A percentile compares a stretch with the other conserved stretches of the same genome.
phyloP scores from a whole-genome alignment of 1,139 yeast species.

The Geotrichum cucujoidarum region DNA sequence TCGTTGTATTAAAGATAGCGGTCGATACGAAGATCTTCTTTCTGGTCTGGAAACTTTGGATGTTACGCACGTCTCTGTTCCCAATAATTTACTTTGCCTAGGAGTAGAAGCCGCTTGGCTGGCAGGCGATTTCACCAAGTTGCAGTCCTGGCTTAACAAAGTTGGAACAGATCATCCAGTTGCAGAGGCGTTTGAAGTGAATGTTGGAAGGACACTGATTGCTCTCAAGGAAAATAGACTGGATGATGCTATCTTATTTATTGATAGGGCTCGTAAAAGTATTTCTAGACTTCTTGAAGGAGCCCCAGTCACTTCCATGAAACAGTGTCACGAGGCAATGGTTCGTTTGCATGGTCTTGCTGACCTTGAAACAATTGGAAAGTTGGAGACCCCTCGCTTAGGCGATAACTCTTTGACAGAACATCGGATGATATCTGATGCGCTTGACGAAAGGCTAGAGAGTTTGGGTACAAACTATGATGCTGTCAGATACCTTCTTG shows the following conservation, averaged over 20 bases:
- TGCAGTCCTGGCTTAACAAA: conserved; percentile 53
- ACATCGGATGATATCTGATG: conserved; percentile 26
- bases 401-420: conserved; percentile 22
- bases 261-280: conserved; percentile 49
- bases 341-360: conserved; percentile 66
- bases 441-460: conserved; percentile 34
- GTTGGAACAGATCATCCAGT: conserved; percentile 40
- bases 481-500: conserved; percentile 37
- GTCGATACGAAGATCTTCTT: conserved; percentile 49
- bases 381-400: conserved; percentile 21
- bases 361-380: conserved; percentile 47
- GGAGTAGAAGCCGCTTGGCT: conserved; percentile 74
- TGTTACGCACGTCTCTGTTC: conserved; percentile 13
- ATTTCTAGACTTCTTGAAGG: conserved; percentile 61
- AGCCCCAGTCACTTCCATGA: conserved; percentile 57
- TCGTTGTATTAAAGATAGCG: conserved; percentile 54
- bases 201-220: conserved; percentile 58
- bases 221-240: conserved; percentile 40
- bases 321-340: conserved; percentile 52
- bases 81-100: conserved; percentile 41
- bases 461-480: conserved; percentile 36
- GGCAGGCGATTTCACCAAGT: conserved; percentile 50
- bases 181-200: conserved; percentile 48
- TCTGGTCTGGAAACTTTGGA: conserved; percentile 27
- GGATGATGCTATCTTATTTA: conserved; percentile 37